phyloP scores from a whole-genome alignment of 257 asterid species.

The Nicotiana otophora region DNA sequence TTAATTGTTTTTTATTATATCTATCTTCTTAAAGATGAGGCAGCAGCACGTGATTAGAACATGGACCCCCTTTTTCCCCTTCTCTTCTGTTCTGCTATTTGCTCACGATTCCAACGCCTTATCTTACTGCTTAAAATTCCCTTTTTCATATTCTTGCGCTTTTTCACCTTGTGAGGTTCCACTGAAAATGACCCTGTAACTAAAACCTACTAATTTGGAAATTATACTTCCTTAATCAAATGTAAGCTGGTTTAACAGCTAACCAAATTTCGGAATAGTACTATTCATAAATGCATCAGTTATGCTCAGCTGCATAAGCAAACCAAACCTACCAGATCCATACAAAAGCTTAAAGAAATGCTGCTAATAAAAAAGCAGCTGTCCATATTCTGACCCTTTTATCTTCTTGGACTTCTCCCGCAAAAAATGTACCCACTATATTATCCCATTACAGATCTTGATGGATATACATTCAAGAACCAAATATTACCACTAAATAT shows the following conservation, averaged over 20 bases:
- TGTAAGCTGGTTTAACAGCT: not conserved
- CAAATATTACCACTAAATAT: not conserved
- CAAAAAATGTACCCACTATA: not conserved
- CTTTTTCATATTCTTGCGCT: not conserved
- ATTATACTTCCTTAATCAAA: not conserved
- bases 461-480: not conserved
- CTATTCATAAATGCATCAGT: slow-evolving; percentile 1
- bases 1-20: not conserved
- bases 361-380: not conserved
- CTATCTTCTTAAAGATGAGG: not conserved
- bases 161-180: not conserved
- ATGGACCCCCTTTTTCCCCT: slow-evolving; percentile 19
- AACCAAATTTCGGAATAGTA: not conserved
- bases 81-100: not conserved
- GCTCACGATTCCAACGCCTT: slow-evolving; percentile 2
- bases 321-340: not conserved
- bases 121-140: not conserved
- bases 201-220: not conserved
- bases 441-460: not conserved
- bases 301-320: not conserved
- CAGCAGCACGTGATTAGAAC: slow-evolving; percentile 37
- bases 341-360: not conserved
- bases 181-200: not conserved
- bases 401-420: not conserved
- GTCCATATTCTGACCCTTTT: slow-evolving; percentile 5